These are phyloP conservation scores for Russula sp. DNA, from an alignment of 768 basidiomycete genomes.

Conservation along the genomic window DNA sequence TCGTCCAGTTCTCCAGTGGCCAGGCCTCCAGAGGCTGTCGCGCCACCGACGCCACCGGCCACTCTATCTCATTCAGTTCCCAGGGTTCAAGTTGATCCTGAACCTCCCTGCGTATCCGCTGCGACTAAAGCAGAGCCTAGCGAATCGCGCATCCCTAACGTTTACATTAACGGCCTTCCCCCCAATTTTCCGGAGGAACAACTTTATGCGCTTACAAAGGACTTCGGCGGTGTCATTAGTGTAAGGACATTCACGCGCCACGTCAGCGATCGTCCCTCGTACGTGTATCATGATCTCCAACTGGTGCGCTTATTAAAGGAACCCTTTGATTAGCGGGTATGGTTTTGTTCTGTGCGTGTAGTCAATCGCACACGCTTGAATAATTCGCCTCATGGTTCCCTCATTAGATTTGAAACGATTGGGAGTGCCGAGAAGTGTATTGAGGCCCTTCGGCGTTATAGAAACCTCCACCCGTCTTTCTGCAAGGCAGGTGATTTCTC, in stretches of 20 bases:
- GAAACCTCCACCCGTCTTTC: conserved; percentile 81
- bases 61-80: conserved; percentile 17
- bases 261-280: conserved; percentile 64
- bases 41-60: conserved; percentile 5
- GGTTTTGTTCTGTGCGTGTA: conserved; percentile 70
- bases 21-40: conserved; percentile 3
- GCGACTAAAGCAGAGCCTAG: conserved; percentile 11
- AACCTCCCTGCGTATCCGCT: not conserved
- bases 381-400: not conserved
- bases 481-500: conserved; percentile 53
- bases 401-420: conserved; percentile 55
- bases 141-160: conserved; percentile 52
- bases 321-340: conserved; percentile 48
- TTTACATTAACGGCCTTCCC: conserved; percentile 85
- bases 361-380: not conserved
- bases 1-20: conserved; percentile 8
- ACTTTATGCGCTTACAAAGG: conserved; percentile 60
- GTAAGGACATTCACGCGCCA: conserved; percentile 82
- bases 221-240: conserved; percentile 70
- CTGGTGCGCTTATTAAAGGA: not conserved
- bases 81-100: conserved; percentile 13
- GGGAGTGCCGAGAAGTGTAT: conserved; percentile 74
- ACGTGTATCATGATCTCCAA: conserved; percentile 26
- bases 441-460: conserved; percentile 56
- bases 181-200: conserved; percentile 80